Conservation (phyloP, 768 basidiomycete species). For the Mycena maculata region DNA sequence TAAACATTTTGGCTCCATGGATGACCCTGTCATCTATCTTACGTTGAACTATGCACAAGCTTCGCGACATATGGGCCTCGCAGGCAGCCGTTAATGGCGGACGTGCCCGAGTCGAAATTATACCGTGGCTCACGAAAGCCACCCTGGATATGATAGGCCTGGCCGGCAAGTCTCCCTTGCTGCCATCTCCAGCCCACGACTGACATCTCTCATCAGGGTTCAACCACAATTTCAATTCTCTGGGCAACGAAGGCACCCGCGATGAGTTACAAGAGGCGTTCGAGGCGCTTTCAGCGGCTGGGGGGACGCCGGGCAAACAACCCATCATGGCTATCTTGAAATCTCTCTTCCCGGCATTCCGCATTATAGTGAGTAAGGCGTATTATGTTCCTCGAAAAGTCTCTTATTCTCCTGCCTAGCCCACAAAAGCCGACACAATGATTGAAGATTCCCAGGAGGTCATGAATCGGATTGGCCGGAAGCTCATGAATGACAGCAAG, state of each 20-base stretch:
- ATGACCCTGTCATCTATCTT: background rate
- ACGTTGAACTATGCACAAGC: slow-evolving; percentile 33
- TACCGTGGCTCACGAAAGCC: slow-evolving; percentile 61
- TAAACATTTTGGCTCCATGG: slow-evolving; percentile 17
- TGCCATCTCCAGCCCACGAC: slow-evolving; percentile 48
- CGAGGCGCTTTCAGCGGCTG: background rate
- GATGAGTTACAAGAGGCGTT: slow-evolving; percentile 12
- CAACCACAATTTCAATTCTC: slow-evolving; percentile 32
- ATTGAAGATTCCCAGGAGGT: background rate
- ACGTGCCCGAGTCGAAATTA: slow-evolving; percentile 52
- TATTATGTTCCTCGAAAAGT: background rate
- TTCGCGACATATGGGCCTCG: slow-evolving; percentile 48
- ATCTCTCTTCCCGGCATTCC: background rate
- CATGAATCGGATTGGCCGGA: background rate
- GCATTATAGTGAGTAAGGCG: background rate
- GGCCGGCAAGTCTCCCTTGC: slow-evolving; percentile 55
- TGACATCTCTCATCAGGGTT: slow-evolving; percentile 12
- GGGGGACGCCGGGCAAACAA: background rate
- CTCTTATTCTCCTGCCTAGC: background rate
- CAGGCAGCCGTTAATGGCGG: slow-evolving; percentile 34
- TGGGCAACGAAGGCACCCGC: slow-evolving; percentile 2
- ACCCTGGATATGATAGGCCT: slow-evolving; percentile 74
- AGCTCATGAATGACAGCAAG: background rate
- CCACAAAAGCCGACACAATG: background rate
- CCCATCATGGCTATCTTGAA: background rate